Conservation (phyloP, 768 basidiomycete genomes). For the Russula brevipes region DNA sequence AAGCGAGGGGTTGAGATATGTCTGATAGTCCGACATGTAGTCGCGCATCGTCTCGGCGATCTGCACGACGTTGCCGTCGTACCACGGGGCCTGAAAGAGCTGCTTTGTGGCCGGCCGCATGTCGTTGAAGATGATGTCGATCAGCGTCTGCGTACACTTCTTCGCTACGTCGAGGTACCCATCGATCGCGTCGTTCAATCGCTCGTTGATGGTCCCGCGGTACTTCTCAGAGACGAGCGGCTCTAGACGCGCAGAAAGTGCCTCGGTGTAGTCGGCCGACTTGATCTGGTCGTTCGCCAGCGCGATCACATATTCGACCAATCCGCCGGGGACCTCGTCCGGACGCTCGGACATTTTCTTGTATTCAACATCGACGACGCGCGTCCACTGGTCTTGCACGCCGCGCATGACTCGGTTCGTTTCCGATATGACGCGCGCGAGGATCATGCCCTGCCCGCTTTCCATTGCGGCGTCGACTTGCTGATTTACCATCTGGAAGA, state of each 20-base stretch:
- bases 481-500: constrained; percentile 98
- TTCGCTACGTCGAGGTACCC: constrained; percentile 98
- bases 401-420: constrained; percentile 83
- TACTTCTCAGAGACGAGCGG: constrained; percentile 93
- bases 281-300: constrained; percentile 98
- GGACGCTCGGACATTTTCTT: constrained; percentile 85
- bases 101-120: constrained; percentile 79
- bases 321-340: constrained; percentile 78
- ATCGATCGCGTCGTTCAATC: constrained; percentile 93
- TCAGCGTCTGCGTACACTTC: constrained; percentile 90
- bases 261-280: constrained; percentile 89
- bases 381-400: constrained; percentile 85
- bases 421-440: constrained; percentile 86
- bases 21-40: constrained; percentile 93
- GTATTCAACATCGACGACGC: constrained; percentile 75
- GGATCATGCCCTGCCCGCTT: constrained; percentile 90
- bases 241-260: constrained; percentile 78
- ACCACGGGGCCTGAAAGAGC: constrained; percentile 84
- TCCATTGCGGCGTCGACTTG: constrained; percentile 93
- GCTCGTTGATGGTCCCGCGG: constrained; percentile 70
- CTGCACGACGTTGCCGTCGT: constrained; percentile 81
- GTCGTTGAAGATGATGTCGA: constrained; percentile 94
- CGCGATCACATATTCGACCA: constrained; percentile 95
- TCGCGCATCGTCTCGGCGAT: constrained; percentile 94
- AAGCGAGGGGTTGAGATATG: constrained; percentile 83